Conservation (phyloP, 2,329 filamentous ascomycete species). For the Cercospora zeina region DNA sequence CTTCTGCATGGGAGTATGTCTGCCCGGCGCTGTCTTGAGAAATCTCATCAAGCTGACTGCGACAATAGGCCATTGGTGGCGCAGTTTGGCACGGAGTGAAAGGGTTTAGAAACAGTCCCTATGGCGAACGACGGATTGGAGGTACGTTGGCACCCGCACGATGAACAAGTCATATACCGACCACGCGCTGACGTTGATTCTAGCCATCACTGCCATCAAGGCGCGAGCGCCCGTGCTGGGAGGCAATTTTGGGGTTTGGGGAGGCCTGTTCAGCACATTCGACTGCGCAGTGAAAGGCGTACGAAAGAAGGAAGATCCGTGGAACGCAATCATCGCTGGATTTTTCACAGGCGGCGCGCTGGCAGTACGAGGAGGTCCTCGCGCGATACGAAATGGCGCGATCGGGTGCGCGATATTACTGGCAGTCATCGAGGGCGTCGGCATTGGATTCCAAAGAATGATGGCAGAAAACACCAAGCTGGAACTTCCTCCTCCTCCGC, state of each 20-base stretch:
- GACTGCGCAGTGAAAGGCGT: slow-evolving; percentile 94
- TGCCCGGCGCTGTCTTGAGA: neutral
- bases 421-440: slow-evolving; percentile 95
- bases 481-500: slow-evolving; percentile 58
- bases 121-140: slow-evolving; percentile 93
- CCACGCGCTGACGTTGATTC: slow-evolving; percentile 6
- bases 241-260: slow-evolving; percentile 98
- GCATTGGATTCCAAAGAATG: slow-evolving; percentile 93
- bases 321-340: slow-evolving; percentile 95
- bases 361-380: slow-evolving; percentile 86
- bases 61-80: slow-evolving; percentile 39
- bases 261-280: slow-evolving; percentile 91
- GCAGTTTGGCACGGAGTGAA: slow-evolving; percentile 97
- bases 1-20: slow-evolving; percentile 90
- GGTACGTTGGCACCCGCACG: slow-evolving; percentile 43
- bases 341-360: slow-evolving; percentile 95
- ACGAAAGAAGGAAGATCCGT: slow-evolving; percentile 91
- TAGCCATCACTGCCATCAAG: slow-evolving; percentile 90
- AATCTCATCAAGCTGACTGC: neutral
- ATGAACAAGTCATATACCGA: neutral
- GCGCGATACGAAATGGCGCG: slow-evolving; percentile 89
- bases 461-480: slow-evolving; percentile 85
- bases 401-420: slow-evolving; percentile 94
- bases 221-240: slow-evolving; percentile 92
- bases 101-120: slow-evolving; percentile 57